Conservation (phyloP, 139 green algal genomes). For the Astrephomene gubernaculifera region DNA sequence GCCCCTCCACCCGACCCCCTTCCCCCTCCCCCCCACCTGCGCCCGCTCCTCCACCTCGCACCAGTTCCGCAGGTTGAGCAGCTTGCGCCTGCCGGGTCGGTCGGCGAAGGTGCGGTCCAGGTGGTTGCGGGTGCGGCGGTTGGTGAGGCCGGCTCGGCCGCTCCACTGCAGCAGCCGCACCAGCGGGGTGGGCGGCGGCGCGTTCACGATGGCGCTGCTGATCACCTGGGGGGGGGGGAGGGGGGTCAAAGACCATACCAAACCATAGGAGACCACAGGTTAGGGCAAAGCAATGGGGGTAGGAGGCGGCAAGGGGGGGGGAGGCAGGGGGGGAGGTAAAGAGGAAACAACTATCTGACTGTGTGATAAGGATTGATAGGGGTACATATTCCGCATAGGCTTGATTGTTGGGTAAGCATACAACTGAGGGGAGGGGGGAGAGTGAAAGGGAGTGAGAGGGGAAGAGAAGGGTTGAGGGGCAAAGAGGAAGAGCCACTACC, state of each 20-base stretch:
- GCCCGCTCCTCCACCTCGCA: slow-evolving; percentile 17
- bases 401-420: no score
- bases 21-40: background rate
- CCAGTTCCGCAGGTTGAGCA: slow-evolving; percentile 39
- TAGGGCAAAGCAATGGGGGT: background rate
- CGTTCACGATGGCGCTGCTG: slow-evolving; percentile 29
- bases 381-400: no score
- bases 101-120: slow-evolving; percentile 27
- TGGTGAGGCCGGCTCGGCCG: slow-evolving; percentile 20
- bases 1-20: background rate
- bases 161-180: slow-evolving; percentile 12
- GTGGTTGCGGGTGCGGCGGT: slow-evolving; percentile 27
- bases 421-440: no score
- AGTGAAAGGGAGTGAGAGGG: no score
- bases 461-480: no score
- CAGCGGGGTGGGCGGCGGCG: slow-evolving; percentile 19
- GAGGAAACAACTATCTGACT: no score
- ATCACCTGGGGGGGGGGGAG: slow-evolving; percentile 4
- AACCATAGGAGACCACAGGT: no score
- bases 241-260: background rate
- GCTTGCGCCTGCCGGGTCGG: background rate
- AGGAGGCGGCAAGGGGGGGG: background rate
- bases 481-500: no score
- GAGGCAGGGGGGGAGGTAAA: background rate
- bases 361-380: no score